Evolutionary conservation across 1,284 basidiomycete species (phyloP), one percentile per base, ranked within the genome.

Genomic region (Moniliella sp.): DNA sequence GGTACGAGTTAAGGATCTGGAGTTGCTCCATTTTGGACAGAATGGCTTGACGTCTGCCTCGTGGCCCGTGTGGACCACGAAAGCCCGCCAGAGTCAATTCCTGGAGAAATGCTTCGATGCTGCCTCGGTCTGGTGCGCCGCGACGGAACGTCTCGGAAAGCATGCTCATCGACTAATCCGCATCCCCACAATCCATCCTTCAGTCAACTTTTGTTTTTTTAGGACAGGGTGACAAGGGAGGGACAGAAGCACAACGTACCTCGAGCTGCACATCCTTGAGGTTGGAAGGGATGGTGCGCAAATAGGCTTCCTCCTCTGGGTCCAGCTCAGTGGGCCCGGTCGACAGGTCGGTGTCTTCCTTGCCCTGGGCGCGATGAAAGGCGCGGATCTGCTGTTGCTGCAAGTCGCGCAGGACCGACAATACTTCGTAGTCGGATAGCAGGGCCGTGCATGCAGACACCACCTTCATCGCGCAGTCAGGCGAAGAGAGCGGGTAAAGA

Each of bases 21-120:
- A 93, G 67, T 46, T 84, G 80, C 65, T 93, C 84, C 3, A 76
- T 73, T 50, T 86, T 88, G 0, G 82, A 86, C 39, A 93, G 65
- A 5, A 71, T 69, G 39, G 73, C 78, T 10, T 31, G 38, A 12
- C 42, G 45, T 31, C 29, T 5, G 3, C 15, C 7, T 12, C 30
- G 12, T 21, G 18, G n/a, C 30, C n/a, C 4, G 13, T 14, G 18
- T 23, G 21, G 21, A 7, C 18, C 30, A n/a, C 15, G 21, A 15
- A 32, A 32, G 30, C 30, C 30, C 10, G 30, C 30, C 4, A 12
- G 13, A 23, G 21, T 32, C 3, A 32, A 14, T 8, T 16, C 30
- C 4, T 8, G 9, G 10, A 19, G 30, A 14, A 32, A 32, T 14
- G 4, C 4, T n/a, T 15, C 13, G 21, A 32, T 32, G 19, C 15